Evolutionary conservation across 768 basidiomycete genomes (phyloP), one percentile per base, ranked within the genome.

Genomic region (Phaffia australis): DNA sequence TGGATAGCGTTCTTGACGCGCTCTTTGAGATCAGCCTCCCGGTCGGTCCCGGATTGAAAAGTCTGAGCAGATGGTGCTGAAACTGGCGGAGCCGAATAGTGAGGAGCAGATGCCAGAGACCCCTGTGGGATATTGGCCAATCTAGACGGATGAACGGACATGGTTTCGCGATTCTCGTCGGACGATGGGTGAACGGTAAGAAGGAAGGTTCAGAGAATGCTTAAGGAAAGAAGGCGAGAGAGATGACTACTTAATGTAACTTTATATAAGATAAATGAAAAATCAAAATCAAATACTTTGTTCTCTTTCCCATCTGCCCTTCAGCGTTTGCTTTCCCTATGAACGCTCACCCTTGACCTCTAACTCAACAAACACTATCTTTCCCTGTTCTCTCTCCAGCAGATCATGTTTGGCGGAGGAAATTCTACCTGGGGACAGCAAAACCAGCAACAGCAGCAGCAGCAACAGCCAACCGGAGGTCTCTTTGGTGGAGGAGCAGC

Each of bases 391-490:
- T 2, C 51, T 54, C 51, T 16, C 48, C 52, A 42, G 35, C 35
- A 42, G 35, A 42, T 42, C 52, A 63, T 63, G 63, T 63, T 63
- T 47, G 63, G 63, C 35, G 63, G 63, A 42, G 25, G 32, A 55
- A 52, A 42, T 11, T 5, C 7, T 55, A 49, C 66, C 52, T 67
- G 66, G 66, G 66, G 66, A 15, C 66, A 67, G 29, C 54, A 58
- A 46, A 67, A 67, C 60, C 60, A 67, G 32, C 66, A 67, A 56
- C 66, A 67, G 47, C 67, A 68, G 55, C 62, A 63, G 52, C 66
- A 68, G 48, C 66, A 62, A 27, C 56, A 57, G 15, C n/a, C 29
- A 29, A 11, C 21, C 5, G 57, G 57, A 23, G 59, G 59, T 25
- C 59, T 63, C 61, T 63, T 63, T 54, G 61, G 61, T 16, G 35